Base-by-base conservation (phyloP, 2,329 filamentous ascomycete species). In the Shiraia sp. region DNA sequence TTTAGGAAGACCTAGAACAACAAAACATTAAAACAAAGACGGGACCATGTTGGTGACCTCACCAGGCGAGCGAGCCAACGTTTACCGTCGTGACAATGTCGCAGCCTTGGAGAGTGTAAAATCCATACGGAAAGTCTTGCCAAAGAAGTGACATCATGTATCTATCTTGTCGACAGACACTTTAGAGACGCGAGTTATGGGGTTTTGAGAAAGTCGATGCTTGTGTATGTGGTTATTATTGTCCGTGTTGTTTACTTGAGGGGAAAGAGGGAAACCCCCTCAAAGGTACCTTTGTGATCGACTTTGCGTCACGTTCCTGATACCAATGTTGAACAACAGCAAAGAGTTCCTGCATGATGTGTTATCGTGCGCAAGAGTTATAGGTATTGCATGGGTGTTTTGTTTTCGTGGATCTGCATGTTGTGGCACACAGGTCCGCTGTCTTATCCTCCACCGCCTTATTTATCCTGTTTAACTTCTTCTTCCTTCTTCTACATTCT, bases 1-100 rank as follows among this genome's bases (percentile, higher is more conserved):
- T 59, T 37, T 67, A 66, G 61, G 38, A 39, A 27, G 35, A 61
- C 36, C 48, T 54, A 19, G 41, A 55, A 36, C 49, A 47, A 30
- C 36, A 49, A 15, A 40, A 42, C 14, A 32, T 28, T 16, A 44
- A 38, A 28, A 31, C 41, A 25, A 34, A 39, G 23, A 25, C 22
- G 23, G 32, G 32, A 39, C 8, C 51, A 44, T 27, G 31, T 31
- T 10, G 28, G 33, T 7, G n/a, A 12, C 4, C 3, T 40, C 12
- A 25, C 33, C 19, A 36, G 2, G 6, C 27, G 26, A 17, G 24
- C 37, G 17, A 32, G n/a, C 35, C n/a, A n/a, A 28, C 5, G 35
- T 24, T 3, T 45, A 38, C 43, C 42, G 42, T 5, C 28, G 25
- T 13, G 12, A 23, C n/a, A 37, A 26, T 31, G 10, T 5, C 17